Percentiles rank a stretch among this genome's conserved stretches.
Conservation (phyloP, 768 basidiomycete genomes). For the Podaxis sp. region DNA sequence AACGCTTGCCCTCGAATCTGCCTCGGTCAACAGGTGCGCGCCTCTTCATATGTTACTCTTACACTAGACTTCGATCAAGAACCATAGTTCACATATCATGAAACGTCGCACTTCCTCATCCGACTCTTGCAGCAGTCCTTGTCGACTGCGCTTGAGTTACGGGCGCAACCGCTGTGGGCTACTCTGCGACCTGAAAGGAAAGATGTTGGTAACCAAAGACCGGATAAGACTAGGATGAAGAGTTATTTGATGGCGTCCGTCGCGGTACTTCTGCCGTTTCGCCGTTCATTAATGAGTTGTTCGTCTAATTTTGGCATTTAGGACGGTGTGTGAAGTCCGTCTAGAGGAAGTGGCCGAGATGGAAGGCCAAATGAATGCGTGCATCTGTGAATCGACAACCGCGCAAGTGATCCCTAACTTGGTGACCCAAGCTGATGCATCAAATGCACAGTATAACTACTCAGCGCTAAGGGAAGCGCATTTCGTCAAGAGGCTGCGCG, state of each 20-base stretch:
- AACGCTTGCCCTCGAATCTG: background rate
- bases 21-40: background rate
- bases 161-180: slow-evolving; percentile 16
- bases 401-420: background rate
- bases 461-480: background rate
- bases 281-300: background rate
- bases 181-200: slow-evolving; percentile 44
- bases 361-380: background rate
- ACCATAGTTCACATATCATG: background rate
- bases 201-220: slow-evolving; percentile 32
- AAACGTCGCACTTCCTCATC: background rate
- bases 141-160: background rate
- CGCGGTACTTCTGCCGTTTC: slow-evolving; percentile 12
- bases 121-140: background rate
- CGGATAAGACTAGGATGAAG: slow-evolving; percentile 41
- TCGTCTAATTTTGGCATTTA: slow-evolving; percentile 1
- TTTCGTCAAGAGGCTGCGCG: background rate
- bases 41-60: background rate
- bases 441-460: background rate
- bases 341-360: slow-evolving; percentile 18
- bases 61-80: background rate
- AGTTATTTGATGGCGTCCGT: slow-evolving; percentile 50
- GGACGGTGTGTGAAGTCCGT: slow-evolving; percentile 24
- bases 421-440: background rate
- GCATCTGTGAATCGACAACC: background rate